Base-by-base conservation (phyloP, 805 yeast genomes). In the Lachancea mirantina region DNA sequence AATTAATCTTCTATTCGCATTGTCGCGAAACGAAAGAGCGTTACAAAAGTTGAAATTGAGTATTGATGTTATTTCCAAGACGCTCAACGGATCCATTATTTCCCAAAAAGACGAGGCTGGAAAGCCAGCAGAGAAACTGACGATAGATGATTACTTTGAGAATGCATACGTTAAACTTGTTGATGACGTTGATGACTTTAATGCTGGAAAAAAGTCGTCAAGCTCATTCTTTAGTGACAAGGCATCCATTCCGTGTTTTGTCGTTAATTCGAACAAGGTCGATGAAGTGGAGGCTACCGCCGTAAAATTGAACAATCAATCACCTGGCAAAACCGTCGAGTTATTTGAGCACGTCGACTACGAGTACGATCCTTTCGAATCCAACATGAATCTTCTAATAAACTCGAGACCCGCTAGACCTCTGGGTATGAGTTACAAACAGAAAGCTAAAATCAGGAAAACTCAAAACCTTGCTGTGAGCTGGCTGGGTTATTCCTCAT, bases 1-100 rank as follows among this genome's bases (percentile, higher is more conserved):
- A 2, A 54, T 76, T 35, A 68, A 75, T 51, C 55, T 79, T 38
- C 47, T 78, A 6, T 76, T 66, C 46, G 62, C 72, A 0, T 47
- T 80, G 6, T 40, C 58, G 4, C 59, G 62, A 24, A 61, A 64
- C 41, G 64, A 59, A 33, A 45, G 43, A 14, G 39, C 61, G 5
- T 41, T 63, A 14, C 20, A 39, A n/a, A 59, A 55, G 32, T 34
- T 55, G 3, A 45, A 36, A 11, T 52, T 47, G 23, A 40, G 51
- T 9, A 36, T 54, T 8, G 39, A 39, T 8, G 36, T 39, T 6
- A 45, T 53, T 16, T 44, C 50, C 2, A 43, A 41, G 23, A 34
- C 43, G 10, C 34, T 46, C 6, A 35, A 39, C 15, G 38, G 39
- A 6, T 32, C 23, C 16, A 16, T 15, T n/a, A 14, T 14, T n/a